Evolutionary conservation across 2,329 filamentous ascomycete genomes (phyloP).

Genomic region (Ophiocordyceps polyrhachis-furcata): DNA sequence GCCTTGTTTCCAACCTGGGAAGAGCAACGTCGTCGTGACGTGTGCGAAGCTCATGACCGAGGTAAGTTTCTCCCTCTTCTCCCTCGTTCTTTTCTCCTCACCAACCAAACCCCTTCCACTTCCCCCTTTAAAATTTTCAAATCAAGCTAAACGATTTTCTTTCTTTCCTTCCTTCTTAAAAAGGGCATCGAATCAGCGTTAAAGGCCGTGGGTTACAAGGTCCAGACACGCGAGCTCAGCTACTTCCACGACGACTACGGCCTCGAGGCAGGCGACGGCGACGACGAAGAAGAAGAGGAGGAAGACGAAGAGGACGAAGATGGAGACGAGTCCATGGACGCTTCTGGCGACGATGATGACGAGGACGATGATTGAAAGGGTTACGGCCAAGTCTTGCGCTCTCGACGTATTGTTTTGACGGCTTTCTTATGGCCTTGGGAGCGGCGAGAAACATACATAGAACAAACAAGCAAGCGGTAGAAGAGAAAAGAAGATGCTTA

Average conservation of each 20-base stretch:
- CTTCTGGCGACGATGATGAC: background rate
- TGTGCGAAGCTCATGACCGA: conserved; percentile 74
- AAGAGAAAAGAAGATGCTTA: background rate
- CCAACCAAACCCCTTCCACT: too few species aligned
- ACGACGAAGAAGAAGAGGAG: conserved; percentile 33
- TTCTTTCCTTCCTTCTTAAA: background rate
- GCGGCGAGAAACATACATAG: too few species aligned
- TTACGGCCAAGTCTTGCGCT: too few species aligned
- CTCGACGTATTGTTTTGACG: background rate
- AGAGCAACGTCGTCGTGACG: conserved; percentile 71
- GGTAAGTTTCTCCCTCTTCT: conserved; percentile 28
- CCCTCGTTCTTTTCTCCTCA: too few species aligned
- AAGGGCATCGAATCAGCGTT: conserved; percentile 63
- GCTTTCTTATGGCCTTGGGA: background rate
- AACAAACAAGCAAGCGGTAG: background rate
- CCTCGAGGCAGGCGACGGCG: conserved; percentile 46
- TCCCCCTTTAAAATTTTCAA: background rate
- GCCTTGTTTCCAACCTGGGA: conserved; percentile 61
- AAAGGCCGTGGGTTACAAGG: conserved; percentile 57
- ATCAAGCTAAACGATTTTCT: conserved; percentile 2
- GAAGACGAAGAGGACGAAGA: conserved; percentile 14
- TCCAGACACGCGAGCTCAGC: conserved; percentile 52
- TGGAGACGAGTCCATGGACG: conserved; percentile 5
- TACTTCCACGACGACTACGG: conserved; percentile 87
- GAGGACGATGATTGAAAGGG: background rate